A percentile compares a stretch with the other conserved stretches of the same genome.
These are phyloP conservation scores for Cyamopsis tetragonoloba DNA, from an alignment of 306 rosid genomes.

Conservation along the genomic window DNA sequence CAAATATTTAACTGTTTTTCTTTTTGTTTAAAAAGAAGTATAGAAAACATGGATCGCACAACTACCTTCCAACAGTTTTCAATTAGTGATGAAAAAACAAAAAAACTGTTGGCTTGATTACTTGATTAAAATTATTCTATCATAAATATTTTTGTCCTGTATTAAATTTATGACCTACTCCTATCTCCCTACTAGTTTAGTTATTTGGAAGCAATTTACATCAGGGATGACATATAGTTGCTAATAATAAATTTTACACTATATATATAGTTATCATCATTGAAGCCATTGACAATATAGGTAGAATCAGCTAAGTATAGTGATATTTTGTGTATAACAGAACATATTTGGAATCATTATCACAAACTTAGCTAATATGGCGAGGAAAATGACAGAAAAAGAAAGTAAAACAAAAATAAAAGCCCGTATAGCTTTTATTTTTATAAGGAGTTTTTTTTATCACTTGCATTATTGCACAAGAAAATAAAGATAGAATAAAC, in stretches of 20 bases:
- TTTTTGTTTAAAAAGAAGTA: too few species aligned
- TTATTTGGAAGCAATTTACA: slow-evolving; percentile 3
- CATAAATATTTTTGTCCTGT: neutral
- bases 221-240: slow-evolving; percentile 8
- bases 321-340: neutral
- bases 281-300: neutral
- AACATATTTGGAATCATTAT: neutral
- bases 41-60: too few species aligned
- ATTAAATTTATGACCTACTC: neutral
- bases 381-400: neutral
- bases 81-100: neutral
- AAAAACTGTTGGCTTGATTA: neutral
- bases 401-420: neutral
- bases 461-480: too few species aligned
- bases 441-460: too few species aligned
- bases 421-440: too few species aligned
- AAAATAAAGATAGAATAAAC: too few species aligned
- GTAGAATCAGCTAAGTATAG: neutral
- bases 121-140: too few species aligned
- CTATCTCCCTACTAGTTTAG: slow-evolving; percentile 14
- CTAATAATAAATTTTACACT: neutral
- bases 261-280: neutral
- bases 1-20: too few species aligned
- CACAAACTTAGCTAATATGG: neutral
- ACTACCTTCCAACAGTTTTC: too few species aligned